Conservation (phyloP, 352 stramenopile genomes). For the Pythium volutum region DNA sequence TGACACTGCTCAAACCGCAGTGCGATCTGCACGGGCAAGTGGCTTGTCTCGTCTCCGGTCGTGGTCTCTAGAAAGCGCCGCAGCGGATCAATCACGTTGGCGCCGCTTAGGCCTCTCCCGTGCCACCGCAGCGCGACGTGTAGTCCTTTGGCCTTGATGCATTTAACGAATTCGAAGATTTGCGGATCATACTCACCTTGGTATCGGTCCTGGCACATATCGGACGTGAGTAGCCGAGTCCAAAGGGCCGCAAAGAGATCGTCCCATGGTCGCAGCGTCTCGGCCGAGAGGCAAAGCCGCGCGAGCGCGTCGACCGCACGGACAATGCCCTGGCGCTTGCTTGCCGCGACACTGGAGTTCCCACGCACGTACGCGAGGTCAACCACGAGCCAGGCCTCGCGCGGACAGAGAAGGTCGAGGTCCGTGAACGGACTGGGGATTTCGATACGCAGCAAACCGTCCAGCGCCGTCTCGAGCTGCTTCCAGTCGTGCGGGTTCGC, state of each 20-base stretch:
- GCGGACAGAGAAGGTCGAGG: not conserved
- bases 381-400: not conserved
- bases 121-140: conserved; percentile 4
- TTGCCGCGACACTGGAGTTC: not conserved
- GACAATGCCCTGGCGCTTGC: not conserved
- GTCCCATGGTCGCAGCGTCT: conserved; percentile 1
- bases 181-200: not conserved
- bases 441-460: not conserved
- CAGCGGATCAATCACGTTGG: not conserved
- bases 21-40: not conserved
- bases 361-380: not conserved
- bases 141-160: not conserved
- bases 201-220: not conserved
- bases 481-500: not conserved
- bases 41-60: not conserved
- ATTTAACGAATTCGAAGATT: not conserved
- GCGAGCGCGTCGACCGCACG: not conserved
- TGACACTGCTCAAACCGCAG: not conserved
- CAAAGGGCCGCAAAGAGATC: not conserved
- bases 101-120: not conserved
- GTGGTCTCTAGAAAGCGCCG: not conserved
- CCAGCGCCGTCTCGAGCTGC: not conserved
- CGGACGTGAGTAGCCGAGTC: not conserved
- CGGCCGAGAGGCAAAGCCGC: not conserved
- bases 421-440: not conserved